Conservation (phyloP, 1,139 yeast species). For the Spencermartinsiella ligniputridi region DNA sequence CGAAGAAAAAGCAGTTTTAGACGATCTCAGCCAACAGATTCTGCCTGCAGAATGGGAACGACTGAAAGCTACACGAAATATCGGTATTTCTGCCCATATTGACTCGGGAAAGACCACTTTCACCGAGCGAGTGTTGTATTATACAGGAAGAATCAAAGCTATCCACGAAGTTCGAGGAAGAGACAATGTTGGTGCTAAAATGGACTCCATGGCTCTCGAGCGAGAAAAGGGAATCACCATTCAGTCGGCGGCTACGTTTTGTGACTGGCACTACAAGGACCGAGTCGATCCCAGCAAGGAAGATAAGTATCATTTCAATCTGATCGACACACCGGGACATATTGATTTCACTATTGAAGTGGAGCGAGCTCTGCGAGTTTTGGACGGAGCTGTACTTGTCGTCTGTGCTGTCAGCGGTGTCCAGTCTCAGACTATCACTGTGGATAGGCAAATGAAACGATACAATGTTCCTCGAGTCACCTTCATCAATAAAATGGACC, state of each 20-base stretch:
- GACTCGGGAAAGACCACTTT: slow-evolving; percentile 97
- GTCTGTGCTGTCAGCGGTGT: slow-evolving; percentile 99
- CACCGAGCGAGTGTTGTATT: slow-evolving; percentile 92
- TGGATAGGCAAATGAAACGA: slow-evolving; percentile 98
- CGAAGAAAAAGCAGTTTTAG: slow-evolving; percentile 31
- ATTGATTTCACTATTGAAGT: slow-evolving; percentile 98
- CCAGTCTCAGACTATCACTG: slow-evolving; percentile 97
- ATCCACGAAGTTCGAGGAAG: slow-evolving; percentile 98
- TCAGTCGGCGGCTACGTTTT: slow-evolving; percentile 97
- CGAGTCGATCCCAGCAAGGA: slow-evolving; percentile 32
- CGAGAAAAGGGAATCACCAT: slow-evolving; percentile 97
- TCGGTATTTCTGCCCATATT: slow-evolving; percentile 97
- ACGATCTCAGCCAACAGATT: slow-evolving; percentile 44
- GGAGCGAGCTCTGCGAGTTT: slow-evolving; percentile 92
- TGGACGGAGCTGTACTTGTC: slow-evolving; percentile 96
- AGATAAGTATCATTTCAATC: slow-evolving; percentile 74
- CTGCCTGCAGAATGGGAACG: slow-evolving; percentile 55
- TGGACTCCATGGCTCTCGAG: slow-evolving; percentile 97
- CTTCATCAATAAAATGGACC: slow-evolving; percentile 95
- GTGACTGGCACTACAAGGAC: slow-evolving; percentile 77
- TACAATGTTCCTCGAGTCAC: slow-evolving; percentile 96
- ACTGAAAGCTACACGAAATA: slow-evolving; percentile 69
- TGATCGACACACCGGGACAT: slow-evolving; percentile 98
- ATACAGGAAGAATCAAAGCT: slow-evolving; percentile 95
- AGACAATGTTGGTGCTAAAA: slow-evolving; percentile 97